phyloP scores from a whole-genome alignment of 345 rosid species.

The Lepidium didymum region DNA sequence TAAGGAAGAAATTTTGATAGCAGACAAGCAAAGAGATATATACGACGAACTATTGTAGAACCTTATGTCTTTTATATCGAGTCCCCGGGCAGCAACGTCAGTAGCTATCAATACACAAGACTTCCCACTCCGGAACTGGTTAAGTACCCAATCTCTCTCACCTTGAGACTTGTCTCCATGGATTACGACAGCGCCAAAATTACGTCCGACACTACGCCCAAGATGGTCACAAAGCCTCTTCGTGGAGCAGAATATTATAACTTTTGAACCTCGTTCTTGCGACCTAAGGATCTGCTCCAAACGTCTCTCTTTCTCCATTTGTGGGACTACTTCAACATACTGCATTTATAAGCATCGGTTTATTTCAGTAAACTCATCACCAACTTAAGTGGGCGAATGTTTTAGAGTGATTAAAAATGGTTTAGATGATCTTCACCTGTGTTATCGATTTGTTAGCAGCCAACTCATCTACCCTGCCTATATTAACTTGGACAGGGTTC shows the following conservation, averaged over 20 bases:
- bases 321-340: constrained; percentile 90
- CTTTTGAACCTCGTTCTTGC: constrained; percentile 90
- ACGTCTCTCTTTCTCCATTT: constrained; percentile 91
- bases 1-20: constrained; percentile 2
- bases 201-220: constrained; percentile 69
- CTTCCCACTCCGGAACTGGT: constrained; percentile 81
- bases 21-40: constrained; percentile 1
- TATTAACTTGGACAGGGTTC: constrained; percentile 91
- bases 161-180: constrained; percentile 97
- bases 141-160: constrained; percentile 93
- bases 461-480: constrained; percentile 92
- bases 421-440: constrained; percentile 46
- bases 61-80: constrained; percentile 94
- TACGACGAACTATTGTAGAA: constrained; percentile 3
- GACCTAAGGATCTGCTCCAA: constrained; percentile 83
- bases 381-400: background rate
- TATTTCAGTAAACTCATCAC: constrained; percentile 1
- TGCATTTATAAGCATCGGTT: constrained; percentile 23
- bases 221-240: constrained; percentile 93
- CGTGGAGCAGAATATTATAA: constrained; percentile 83
- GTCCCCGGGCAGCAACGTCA: constrained; percentile 97
- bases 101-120: constrained; percentile 89
- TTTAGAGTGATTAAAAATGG: background rate
- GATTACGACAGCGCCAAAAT: constrained; percentile 81
- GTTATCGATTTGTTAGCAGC: constrained; percentile 96